Evolutionary conservation across 306 rosid species (phyloP).

Genomic region (Alnus rubra): DNA sequence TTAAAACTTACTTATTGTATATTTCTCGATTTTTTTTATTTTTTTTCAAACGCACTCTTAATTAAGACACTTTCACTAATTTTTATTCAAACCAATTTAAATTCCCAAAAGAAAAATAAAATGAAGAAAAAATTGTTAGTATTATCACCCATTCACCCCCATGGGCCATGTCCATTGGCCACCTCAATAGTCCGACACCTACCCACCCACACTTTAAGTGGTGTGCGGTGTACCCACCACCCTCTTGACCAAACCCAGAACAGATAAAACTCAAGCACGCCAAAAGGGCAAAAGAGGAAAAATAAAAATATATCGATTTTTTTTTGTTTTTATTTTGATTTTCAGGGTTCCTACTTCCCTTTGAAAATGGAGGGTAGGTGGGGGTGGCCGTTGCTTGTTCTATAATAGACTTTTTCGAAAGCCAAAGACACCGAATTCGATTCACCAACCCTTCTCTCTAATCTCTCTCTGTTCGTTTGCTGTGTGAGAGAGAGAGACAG

Average conservation of each 20-base stretch:
- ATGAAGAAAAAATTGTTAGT: no score
- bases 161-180: no score
- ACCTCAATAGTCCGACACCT: not conserved
- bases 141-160: no score
- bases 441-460: not conserved
- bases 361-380: constrained; percentile 1
- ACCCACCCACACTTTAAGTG: not conserved
- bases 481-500: not conserved
- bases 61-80: no score
- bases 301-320: not conserved
- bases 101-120: no score
- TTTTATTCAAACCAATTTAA: no score
- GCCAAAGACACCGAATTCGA: constrained; percentile 5
- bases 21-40: no score
- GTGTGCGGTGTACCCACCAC: not conserved
- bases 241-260: not conserved
- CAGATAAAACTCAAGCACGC: not conserved
- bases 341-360: no score
- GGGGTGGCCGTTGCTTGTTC: not conserved
- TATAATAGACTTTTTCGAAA: not conserved
- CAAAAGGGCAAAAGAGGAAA: not conserved
- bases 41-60: no score
- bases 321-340: no score
- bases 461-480: not conserved
- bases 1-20: no score